Evolutionary conservation across 257 asterid genomes (phyloP).

Genomic region (Solanum rostratum): DNA sequence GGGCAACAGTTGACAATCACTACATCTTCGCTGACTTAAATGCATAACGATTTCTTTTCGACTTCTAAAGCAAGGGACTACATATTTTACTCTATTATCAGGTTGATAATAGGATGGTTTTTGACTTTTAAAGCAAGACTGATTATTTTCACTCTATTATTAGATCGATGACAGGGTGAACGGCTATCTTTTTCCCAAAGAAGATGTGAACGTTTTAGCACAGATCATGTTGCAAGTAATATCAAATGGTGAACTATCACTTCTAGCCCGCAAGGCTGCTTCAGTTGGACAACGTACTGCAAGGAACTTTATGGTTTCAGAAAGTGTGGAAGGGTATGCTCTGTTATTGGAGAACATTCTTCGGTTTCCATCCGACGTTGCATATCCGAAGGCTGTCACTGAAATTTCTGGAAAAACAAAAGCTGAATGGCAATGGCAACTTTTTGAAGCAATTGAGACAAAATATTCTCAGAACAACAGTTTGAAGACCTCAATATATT

Average conservation of each 20-base stretch:
- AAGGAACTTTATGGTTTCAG: constrained; percentile 73
- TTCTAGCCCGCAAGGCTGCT: constrained; percentile 49
- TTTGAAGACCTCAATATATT: not conserved
- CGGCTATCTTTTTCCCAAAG: constrained; percentile 67
- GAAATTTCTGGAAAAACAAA: constrained; percentile 42
- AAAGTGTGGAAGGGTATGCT: constrained; percentile 70
- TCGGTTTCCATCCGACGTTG: constrained; percentile 71
- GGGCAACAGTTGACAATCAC: not conserved
- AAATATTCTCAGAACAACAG: constrained; percentile 14
- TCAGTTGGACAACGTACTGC: constrained; percentile 50
- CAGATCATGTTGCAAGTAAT: constrained; percentile 50
- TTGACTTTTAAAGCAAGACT: constrained; percentile 15
- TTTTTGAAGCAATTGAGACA: constrained; percentile 27
- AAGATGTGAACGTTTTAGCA: constrained; percentile 30
- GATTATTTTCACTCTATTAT: constrained; percentile 6
- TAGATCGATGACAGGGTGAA: constrained; percentile 74
- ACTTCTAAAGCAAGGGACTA: not conserved
- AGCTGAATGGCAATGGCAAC: constrained; percentile 69
- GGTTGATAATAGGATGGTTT: not conserved
- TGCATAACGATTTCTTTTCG: not conserved
- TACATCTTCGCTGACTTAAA: not conserved
- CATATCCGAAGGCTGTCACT: constrained; percentile 29
- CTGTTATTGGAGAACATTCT: constrained; percentile 59
- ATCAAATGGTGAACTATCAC: constrained; percentile 69
- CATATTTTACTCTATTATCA: not conserved